Evolutionary conservation across 2,329 filamentous ascomycete genomes (phyloP).

Genomic region (Cylindrodendrum hubeiense): DNA sequence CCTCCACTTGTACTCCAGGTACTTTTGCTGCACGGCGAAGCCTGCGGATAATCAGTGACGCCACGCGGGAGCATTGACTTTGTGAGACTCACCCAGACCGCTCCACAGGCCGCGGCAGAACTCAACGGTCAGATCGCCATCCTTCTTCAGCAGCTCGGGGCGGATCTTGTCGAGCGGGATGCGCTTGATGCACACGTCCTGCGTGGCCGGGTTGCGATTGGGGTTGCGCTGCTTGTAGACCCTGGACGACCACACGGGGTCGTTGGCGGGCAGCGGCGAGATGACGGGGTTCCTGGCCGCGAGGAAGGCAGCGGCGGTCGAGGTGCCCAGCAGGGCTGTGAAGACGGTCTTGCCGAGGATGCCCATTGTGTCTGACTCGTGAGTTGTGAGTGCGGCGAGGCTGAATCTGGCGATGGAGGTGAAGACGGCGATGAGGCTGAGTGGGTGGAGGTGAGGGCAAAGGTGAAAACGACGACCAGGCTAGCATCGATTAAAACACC

Average conservation of each 20-base stretch:
- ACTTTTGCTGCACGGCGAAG: constrained; percentile 69
- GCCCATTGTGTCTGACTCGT: constrained; percentile 58
- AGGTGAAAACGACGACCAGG: background rate
- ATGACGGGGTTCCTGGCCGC: constrained; percentile 67
- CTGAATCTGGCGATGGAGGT: background rate
- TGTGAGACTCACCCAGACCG: constrained; percentile 66
- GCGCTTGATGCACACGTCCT: constrained; percentile 74
- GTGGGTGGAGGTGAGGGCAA: background rate
- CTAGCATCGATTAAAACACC: background rate
- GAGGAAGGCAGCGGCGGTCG: constrained; percentile 61
- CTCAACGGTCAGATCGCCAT: constrained; percentile 68
- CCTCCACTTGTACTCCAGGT: constrained; percentile 70
- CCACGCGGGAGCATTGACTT: background rate
- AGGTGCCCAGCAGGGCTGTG: constrained; percentile 61
- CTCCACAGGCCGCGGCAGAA: constrained; percentile 78
- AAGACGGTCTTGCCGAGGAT: constrained; percentile 61
- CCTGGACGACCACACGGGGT: constrained; percentile 71
- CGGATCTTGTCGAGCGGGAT: constrained; percentile 74
- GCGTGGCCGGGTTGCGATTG: constrained; percentile 69
- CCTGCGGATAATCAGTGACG: constrained; percentile 52
- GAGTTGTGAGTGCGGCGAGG: background rate
- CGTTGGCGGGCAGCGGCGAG: constrained; percentile 67
- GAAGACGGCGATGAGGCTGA: background rate
- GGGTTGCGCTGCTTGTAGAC: constrained; percentile 72
- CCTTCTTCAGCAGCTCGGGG: constrained; percentile 73